phyloP scores from a whole-genome alignment of 2,329 filamentous ascomycete genomes.

The Fusarium phyllophilum region DNA sequence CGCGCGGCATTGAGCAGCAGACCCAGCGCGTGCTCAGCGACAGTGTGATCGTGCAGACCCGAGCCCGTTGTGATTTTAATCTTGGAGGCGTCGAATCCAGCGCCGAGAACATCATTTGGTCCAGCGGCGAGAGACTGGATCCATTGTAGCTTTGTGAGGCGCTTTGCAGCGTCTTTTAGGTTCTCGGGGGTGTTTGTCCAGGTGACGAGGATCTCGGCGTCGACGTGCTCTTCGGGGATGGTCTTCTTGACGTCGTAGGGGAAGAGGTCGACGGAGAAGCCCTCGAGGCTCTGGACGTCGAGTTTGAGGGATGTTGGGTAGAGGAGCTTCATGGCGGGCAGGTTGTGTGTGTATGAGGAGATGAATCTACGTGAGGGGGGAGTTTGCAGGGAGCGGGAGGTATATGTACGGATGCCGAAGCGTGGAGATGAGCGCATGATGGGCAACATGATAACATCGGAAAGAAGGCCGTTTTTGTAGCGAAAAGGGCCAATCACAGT shows the following conservation, averaged over 20 bases:
- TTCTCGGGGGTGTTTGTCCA: conserved; percentile 69
- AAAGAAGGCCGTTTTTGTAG: conserved; percentile 32
- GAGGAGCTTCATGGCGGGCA: conserved; percentile 67
- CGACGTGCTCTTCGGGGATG: conserved; percentile 66
- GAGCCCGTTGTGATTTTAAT: conserved; percentile 69
- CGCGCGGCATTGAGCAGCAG: conserved; percentile 65
- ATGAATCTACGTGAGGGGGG: neutral
- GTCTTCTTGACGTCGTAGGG: conserved; percentile 67
- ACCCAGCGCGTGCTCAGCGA: conserved; percentile 72
- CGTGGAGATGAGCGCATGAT: conserved; percentile 30
- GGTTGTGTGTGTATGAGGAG: neutral
- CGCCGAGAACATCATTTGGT: conserved; percentile 71
- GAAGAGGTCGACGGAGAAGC: conserved; percentile 67
- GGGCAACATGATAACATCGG: conserved; percentile 25
- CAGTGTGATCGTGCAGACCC: conserved; percentile 71
- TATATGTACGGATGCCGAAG: conserved; percentile 32
- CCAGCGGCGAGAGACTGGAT: conserved; percentile 74
- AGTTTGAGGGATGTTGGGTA: conserved; percentile 72
- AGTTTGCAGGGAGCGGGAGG: conserved; percentile 3
- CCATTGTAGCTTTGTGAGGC: conserved; percentile 68
- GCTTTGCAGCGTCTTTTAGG: conserved; percentile 65
- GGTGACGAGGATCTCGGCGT: conserved; percentile 70
- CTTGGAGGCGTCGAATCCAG: conserved; percentile 65
- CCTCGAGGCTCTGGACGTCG: conserved; percentile 64
- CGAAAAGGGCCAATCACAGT: neutral